phyloP scores from a whole-genome alignment of 2,329 filamentous ascomycete species.

The Colletotrichum neosansevieriae region DNA sequence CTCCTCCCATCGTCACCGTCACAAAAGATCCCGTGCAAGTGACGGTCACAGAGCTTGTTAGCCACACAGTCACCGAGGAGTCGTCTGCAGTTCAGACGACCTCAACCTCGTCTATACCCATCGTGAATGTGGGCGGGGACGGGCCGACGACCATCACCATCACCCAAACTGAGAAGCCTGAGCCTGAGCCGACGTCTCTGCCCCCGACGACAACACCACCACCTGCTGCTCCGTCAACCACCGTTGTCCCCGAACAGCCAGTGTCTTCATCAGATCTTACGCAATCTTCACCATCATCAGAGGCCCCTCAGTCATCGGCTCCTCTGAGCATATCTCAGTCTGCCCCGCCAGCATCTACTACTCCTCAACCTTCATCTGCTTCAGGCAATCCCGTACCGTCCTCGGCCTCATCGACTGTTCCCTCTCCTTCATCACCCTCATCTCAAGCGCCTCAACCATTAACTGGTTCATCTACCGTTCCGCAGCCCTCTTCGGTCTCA shows the following conservation, averaged over 20 bases:
- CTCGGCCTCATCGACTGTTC: not conserved
- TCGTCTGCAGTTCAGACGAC: slow-evolving; percentile 40
- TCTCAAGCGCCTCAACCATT: not conserved
- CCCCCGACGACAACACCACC: slow-evolving; percentile 5
- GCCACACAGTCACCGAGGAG: slow-evolving; percentile 44
- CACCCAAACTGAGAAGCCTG: slow-evolving; percentile 16
- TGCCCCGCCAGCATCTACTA: not conserved
- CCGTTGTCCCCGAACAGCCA: not conserved
- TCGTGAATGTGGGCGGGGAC: slow-evolving; percentile 46
- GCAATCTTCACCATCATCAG: not conserved
- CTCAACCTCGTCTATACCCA: slow-evolving; percentile 46
- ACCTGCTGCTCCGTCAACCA: slow-evolving; percentile 9
- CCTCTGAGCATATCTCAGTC: not conserved
- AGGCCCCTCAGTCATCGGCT: not conserved
- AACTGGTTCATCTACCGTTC: not conserved
- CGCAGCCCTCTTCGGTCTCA: not conserved
- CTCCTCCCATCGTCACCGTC: slow-evolving; percentile 45
- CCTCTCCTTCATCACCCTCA: not conserved
- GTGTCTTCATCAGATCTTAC: not conserved
- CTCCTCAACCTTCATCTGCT: slow-evolving; percentile 3
- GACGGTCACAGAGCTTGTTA: slow-evolving; percentile 47
- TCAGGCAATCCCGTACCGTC: not conserved
- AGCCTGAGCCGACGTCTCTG: slow-evolving; percentile 5
- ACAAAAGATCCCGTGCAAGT: slow-evolving; percentile 44
- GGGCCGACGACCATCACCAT: slow-evolving; percentile 30